Evolutionary conservation across 768 basidiomycete species (phyloP), one percentile per base, ranked within the genome.

Genomic region (Thelephora ganbajun): DNA sequence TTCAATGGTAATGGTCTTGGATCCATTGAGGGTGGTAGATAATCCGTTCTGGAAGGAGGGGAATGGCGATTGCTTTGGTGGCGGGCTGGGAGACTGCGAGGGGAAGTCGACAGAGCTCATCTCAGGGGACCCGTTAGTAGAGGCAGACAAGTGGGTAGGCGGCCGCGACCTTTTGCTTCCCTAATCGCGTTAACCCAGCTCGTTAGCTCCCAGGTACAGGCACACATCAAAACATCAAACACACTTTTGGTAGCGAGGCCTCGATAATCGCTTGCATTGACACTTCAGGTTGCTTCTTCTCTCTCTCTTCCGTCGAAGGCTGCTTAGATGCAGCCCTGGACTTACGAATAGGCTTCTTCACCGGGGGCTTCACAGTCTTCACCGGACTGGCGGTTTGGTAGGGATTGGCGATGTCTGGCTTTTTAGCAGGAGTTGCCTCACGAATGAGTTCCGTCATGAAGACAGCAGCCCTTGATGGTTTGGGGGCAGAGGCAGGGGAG

Each of bases 151-250:
- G 46, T 75, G 68, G 2, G 71, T 61, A n/a, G 81, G 80, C 4
- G 85, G 83, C 35, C 84, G 74, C 39, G 82, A 76, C 42, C 85
- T 79, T 57, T 84, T 84, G 58, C 79, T 84, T 49, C 84, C 85
- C 83, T 86, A 57, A 19, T 53, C 36, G 35, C 36, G 13, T 50
- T 36, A 51, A 50, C 20, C 41, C 55, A 18, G 56, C 48, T 20
- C 9, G 26, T 30, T 30, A 30, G 26, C 9, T 30, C 9, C 26
- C 26, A 30, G n/a, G 26, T 30, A 9, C 5, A 6, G 18, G 39
- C 47, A 6, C 23, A 35, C 22, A 23, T 16, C 16, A 47, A 16
- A 48, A 35, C 3, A 35, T 20, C 33, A 45, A 20, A 61, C 72
- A 49, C 50, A 77, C 79, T 70, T 78, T 83, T 12, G 85, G 85